A percentile compares a stretch with the other conserved stretches of the same genome.
phyloP scores from a whole-genome alignment of 2,329 filamentous ascomycete genomes.

The Calonectria naviculata region DNA sequence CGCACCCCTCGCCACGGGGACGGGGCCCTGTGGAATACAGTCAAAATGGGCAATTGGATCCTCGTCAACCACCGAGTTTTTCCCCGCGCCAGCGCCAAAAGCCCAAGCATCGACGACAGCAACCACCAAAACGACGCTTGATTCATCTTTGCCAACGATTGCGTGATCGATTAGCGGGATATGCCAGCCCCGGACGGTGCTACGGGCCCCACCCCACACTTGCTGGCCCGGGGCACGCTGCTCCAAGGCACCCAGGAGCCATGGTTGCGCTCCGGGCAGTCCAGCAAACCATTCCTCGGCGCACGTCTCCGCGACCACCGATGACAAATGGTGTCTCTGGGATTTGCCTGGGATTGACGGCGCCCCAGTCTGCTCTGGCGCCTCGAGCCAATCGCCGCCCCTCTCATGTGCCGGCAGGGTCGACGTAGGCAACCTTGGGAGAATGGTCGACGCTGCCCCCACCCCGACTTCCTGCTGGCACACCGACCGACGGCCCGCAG shows the following conservation, averaged over 20 bases:
- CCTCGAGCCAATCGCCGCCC: constrained; percentile 29
- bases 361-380: background rate
- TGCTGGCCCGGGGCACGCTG: background rate
- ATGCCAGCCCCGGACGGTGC: constrained; percentile 41
- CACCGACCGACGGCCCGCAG: constrained; percentile 42
- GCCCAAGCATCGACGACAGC: constrained; percentile 6
- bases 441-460: constrained; percentile 21
- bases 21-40: background rate
- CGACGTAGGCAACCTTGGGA: background rate
- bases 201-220: constrained; percentile 34
- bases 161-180: constrained; percentile 46
- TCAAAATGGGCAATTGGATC: constrained; percentile 14
- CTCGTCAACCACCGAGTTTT: constrained; percentile 37
- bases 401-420: constrained; percentile 18
- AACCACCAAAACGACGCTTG: constrained; percentile 36
- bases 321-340: constrained; percentile 38
- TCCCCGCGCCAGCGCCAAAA: constrained; percentile 37
- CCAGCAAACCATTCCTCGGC: constrained; percentile 16
- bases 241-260: background rate
- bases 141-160: constrained; percentile 44
- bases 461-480: constrained; percentile 44
- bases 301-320: constrained; percentile 37
- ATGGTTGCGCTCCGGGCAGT: background rate
- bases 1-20: constrained; percentile 13
- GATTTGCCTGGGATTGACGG: constrained; percentile 36